Conservation (phyloP, 805 yeast species). For the Sugiyamaella marilandica region DNA sequence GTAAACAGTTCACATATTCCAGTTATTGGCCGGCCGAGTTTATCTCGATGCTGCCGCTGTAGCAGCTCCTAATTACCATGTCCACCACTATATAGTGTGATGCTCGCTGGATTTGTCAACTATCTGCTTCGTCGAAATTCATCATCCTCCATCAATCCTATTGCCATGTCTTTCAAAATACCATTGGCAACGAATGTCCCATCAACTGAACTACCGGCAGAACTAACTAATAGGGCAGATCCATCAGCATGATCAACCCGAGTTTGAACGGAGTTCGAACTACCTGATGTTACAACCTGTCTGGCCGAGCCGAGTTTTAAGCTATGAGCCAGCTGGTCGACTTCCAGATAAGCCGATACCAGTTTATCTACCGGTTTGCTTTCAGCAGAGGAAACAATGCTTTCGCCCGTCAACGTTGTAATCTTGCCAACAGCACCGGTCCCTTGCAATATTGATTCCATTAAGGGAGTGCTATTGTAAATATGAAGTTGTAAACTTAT, state of each 20-base stretch:
- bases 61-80: no score
- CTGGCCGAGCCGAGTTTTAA: slow-evolving; percentile 19
- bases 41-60: no score
- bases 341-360: slow-evolving; percentile 16
- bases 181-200: slow-evolving; percentile 17
- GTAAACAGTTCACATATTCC: no score
- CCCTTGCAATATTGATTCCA: not conserved
- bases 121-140: no score
- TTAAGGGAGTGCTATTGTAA: no score
- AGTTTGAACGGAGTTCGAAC: slow-evolving; percentile 11
- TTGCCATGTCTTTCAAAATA: slow-evolving; percentile 11
- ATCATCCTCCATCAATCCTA: not conserved
- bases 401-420: slow-evolving; percentile 19
- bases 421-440: slow-evolving; percentile 15
- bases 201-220: slow-evolving; percentile 10
- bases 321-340: slow-evolving; percentile 15
- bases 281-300: slow-evolving; percentile 10
- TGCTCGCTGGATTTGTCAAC: no score
- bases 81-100: no score
- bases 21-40: no score
- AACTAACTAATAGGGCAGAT: slow-evolving; percentile 10
- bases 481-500: no score
- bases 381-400: slow-evolving; percentile 10
- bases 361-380: slow-evolving; percentile 8
- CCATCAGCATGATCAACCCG: slow-evolving; percentile 8